phyloP scores from a whole-genome alignment of 2,329 filamentous ascomycete species.

The Chrysoporthe deuterocubensis region DNA sequence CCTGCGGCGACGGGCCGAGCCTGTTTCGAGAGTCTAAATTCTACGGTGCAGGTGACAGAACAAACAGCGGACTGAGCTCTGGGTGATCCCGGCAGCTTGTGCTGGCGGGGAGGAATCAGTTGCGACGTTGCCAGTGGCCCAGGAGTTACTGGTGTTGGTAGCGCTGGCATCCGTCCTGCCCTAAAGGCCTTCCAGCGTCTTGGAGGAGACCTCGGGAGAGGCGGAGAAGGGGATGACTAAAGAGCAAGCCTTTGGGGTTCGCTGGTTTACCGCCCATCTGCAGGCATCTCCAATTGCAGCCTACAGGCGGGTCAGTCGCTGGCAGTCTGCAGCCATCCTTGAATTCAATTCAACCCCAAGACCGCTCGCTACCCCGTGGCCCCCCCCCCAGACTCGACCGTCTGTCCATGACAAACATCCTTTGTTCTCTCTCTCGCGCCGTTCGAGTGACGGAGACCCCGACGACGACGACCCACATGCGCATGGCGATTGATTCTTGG shows the following conservation, averaged over 20 bases:
- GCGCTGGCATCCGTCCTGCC: too few species aligned
- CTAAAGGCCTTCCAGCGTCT: neutral
- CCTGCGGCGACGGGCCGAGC: constrained; percentile 3
- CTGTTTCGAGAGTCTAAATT: constrained; percentile 2
- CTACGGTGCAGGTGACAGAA: neutral
- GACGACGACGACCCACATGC: constrained; percentile 1
- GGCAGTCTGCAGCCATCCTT: constrained; percentile 6
- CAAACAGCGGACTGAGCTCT: neutral
- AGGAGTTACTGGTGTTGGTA: neutral
- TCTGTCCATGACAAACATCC: constrained; percentile 2
- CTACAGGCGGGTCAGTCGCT: neutral
- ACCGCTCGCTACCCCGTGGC: constrained; percentile 2
- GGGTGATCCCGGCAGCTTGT: too few species aligned
- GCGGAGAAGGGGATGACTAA: neutral
- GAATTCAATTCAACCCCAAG: neutral
- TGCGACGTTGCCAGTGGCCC: neutral
- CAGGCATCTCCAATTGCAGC: constrained; percentile 7
- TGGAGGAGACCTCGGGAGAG: neutral
- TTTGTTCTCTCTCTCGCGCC: neutral
- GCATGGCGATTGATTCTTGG: constrained; percentile 1
- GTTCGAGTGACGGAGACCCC: neutral
- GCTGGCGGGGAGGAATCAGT: too few species aligned
- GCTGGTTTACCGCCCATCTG: neutral
- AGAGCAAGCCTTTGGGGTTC: neutral
- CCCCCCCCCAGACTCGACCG: neutral